Conservation (phyloP, 2,329 filamentous ascomycete genomes). For the Fusarium solani-melongenae region DNA sequence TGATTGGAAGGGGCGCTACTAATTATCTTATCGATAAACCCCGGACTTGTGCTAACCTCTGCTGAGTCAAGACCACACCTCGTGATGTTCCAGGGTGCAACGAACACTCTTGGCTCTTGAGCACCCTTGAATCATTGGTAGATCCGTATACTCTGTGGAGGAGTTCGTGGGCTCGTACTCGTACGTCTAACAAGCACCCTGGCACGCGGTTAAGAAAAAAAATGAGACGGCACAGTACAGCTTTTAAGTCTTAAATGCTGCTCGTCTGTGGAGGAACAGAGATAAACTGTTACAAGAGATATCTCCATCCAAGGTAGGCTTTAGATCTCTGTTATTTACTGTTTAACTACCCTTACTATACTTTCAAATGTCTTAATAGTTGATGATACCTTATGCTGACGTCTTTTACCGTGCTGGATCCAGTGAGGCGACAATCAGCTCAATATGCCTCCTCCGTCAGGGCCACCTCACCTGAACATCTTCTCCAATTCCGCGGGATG, state of each 20-base stretch:
- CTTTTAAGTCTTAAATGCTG: not conserved
- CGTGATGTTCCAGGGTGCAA: not conserved
- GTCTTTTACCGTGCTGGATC: not conserved
- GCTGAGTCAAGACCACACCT: not conserved
- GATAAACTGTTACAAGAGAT: not conserved
- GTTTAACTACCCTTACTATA: not conserved
- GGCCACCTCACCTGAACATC: slow-evolving; percentile 10
- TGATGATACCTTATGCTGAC: not conserved
- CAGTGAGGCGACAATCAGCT: not conserved
- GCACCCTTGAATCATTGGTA: not conserved
- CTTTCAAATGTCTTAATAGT: not conserved
- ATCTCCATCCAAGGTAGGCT: not conserved
- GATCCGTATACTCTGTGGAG: not conserved
- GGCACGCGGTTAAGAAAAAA: not conserved
- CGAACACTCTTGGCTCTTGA: not conserved
- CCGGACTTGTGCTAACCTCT: not conserved
- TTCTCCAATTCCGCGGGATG: slow-evolving; percentile 11
- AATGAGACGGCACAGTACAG: not conserved
- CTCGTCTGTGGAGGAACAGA: not conserved
- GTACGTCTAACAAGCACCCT: not conserved
- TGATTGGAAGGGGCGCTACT: not conserved
- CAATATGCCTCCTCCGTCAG: not conserved
- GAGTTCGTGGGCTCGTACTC: not conserved
- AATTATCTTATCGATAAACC: slow-evolving; percentile 30
- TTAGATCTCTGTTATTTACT: not conserved